Base-by-base conservation (phyloP, 176 grass and related monocot genomes). In the Echinochloa phyllopogon region DNA sequence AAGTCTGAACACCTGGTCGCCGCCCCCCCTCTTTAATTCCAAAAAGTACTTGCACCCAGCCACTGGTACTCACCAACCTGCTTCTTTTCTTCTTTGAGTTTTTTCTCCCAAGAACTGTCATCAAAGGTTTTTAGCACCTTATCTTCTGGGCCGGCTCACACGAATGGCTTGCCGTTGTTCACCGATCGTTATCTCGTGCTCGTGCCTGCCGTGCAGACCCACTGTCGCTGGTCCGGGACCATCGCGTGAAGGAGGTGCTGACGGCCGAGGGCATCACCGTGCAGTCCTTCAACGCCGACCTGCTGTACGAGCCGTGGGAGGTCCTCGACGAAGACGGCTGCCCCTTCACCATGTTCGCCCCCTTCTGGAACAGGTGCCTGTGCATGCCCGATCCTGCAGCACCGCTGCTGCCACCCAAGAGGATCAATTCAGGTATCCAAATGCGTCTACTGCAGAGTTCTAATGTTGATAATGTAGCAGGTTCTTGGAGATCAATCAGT, bases 251-350 rank as follows among this genome's bases (percentile, higher is more conserved):
- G 92, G 93, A 91, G 80, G 81, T 92, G 27, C 84, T 99, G 56
- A 78, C 78, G 48, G 83, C 93, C 42, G 84, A 81, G 84, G 96
- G 96, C 86, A 82, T 99, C 89, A 72, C 75, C 37, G 96, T 99
- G 75, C 89, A 75, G 58, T 94, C 96, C 40, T 99, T 99, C 86
- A 99, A 99, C 80, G 90, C 93, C 15, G 96, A 99, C 77, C 86
- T 99, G 72, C 91, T 99, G 37, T 99, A 99, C 56, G 96, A 99
- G 75, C 96, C 96, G 56, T 99, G 96, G 96, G 91, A 99, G 81
- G 93, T 99, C 73, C 87, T 96, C 48, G 93, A 99, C 75, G 96
- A 92, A 44, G 78, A 94, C 72, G 90, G 86, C 37, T 67, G 83
- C 27, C 88, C 96, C n/a, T 99, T 99, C 83, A 89, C 86, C 80